Evolutionary conservation across 2,329 filamentous ascomycete genomes (phyloP).

Genomic region (Cladosporium sp.): DNA sequence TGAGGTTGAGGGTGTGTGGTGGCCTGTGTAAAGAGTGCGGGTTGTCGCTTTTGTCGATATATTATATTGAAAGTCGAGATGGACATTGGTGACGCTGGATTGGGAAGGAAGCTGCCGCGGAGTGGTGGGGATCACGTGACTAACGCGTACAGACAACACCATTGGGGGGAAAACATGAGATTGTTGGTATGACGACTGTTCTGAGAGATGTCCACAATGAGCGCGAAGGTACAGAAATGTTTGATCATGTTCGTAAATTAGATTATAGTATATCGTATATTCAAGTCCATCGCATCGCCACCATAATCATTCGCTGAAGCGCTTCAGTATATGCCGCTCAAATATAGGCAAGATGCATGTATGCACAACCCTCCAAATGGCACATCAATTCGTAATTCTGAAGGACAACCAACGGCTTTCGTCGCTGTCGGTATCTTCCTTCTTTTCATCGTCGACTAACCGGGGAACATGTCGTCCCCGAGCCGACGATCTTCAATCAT

Average conservation of each 20-base stretch:
- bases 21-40: not conserved
- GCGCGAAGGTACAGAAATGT: too few species aligned
- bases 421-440: not conserved
- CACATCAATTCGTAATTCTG: not conserved
- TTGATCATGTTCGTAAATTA: not conserved
- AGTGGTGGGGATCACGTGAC: not conserved
- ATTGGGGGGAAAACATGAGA: too few species aligned
- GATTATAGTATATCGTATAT: not conserved
- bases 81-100: constrained; percentile 2
- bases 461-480: not conserved
- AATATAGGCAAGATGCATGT: not conserved
- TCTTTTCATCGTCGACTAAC: not conserved
- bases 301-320: not conserved
- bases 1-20: constrained; percentile 3
- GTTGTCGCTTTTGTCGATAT: not conserved
- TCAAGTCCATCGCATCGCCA: not conserved
- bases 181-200: too few species aligned
- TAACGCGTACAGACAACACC: not conserved
- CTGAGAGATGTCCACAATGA: not conserved
- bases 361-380: not conserved
- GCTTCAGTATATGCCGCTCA: constrained; percentile 1
- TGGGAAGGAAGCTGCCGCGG: constrained; percentile 4
- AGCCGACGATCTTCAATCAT: not conserved
- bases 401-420: not conserved
- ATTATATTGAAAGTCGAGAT: constrained; percentile 8